Evolutionary conservation across 352 stramenopile genomes (phyloP).

Genomic region (Chrysophaeum taylorii): DNA sequence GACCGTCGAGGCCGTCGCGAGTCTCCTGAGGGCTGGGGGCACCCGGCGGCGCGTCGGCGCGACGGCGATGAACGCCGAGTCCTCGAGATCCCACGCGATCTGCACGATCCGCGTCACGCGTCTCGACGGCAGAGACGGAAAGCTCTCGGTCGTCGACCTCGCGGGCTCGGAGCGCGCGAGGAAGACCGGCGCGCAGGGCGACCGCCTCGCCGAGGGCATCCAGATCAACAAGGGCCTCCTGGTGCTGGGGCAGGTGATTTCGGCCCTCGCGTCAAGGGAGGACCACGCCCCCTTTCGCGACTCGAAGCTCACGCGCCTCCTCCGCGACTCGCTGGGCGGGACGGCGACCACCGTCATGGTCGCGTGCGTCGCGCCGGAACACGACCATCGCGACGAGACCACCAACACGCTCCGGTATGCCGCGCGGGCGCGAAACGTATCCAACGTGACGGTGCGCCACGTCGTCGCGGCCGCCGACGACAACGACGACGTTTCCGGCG

Average conservation of each 20-base stretch:
- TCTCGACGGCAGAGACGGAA: conserved; percentile 1
- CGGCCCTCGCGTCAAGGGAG: conserved; percentile 80
- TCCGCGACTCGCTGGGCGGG: conserved; percentile 50
- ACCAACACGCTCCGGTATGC: conserved; percentile 79
- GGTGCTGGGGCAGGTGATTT: conserved; percentile 93
- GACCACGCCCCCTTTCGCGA: conserved; percentile 78
- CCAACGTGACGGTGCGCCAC: conserved; percentile 11
- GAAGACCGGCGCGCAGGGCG: conserved; percentile 76
- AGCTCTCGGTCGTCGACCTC: conserved; percentile 68
- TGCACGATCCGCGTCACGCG: conserved; percentile 55
- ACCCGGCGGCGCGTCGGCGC: conserved; percentile 36
- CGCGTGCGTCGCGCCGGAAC: conserved; percentile 74
- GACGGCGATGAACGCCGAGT: conserved; percentile 62
- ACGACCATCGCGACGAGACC: conserved; percentile 77
- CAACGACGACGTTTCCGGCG: not conserved
- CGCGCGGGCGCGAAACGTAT: conserved; percentile 44
- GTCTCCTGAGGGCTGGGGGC: conserved; percentile 12
- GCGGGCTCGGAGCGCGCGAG: conserved; percentile 82
- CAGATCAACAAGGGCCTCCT: conserved; percentile 97
- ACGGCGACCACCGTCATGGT: conserved; percentile 82
- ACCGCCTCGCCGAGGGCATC: conserved; percentile 84
- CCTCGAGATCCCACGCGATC: conserved; percentile 58
- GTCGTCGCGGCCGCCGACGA: not conserved
- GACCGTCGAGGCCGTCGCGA: not conserved
- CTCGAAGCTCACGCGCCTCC: conserved; percentile 77